Percentiles rank a stretch among this genome's conserved stretches.
Conservation (phyloP, 208 protist genomes). For the Leishmania tropica region DNA sequence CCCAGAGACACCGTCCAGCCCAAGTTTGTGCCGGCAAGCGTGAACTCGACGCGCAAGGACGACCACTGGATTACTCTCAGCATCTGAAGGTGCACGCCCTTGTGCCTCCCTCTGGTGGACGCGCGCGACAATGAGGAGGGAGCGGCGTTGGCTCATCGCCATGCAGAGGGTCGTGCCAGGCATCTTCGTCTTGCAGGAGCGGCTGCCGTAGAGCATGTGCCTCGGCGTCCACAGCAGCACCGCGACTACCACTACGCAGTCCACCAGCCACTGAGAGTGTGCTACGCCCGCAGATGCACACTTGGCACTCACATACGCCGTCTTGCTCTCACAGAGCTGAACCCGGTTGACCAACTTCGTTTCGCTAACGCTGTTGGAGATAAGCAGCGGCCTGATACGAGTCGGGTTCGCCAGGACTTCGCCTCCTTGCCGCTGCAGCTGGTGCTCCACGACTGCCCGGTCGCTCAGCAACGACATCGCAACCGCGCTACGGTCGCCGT, state of each 20-base stretch:
- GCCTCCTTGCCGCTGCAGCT: constrained; percentile 49
- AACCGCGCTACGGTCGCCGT: background rate
- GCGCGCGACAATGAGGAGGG: background rate
- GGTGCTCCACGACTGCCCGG: constrained; percentile 32
- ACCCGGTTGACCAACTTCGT: constrained; percentile 45
- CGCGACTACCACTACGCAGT: constrained; percentile 26
- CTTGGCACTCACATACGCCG: background rate
- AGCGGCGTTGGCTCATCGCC: constrained; percentile 22
- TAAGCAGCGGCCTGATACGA: constrained; percentile 32
- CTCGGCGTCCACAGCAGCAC: constrained; percentile 41
- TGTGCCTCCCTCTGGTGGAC: background rate
- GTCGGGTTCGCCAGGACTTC: constrained; percentile 4
- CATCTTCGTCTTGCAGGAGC: constrained; percentile 31
- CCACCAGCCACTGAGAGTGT: constrained; percentile 33
- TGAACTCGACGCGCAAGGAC: background rate
- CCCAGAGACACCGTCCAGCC: background rate
- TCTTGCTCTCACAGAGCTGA: constrained; percentile 17
- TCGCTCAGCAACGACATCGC: background rate
- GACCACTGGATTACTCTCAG: background rate
- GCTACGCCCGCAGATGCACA: constrained; percentile 35
- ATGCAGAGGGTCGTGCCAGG: constrained; percentile 37
- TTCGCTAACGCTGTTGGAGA: constrained; percentile 21
- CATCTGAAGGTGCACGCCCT: background rate
- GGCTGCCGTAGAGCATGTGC: constrained; percentile 44
- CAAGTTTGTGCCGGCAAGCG: background rate